These are phyloP conservation scores for Vitis amurensis DNA, from an alignment of 164 flowering plant species.

Conservation along the genomic window DNA sequence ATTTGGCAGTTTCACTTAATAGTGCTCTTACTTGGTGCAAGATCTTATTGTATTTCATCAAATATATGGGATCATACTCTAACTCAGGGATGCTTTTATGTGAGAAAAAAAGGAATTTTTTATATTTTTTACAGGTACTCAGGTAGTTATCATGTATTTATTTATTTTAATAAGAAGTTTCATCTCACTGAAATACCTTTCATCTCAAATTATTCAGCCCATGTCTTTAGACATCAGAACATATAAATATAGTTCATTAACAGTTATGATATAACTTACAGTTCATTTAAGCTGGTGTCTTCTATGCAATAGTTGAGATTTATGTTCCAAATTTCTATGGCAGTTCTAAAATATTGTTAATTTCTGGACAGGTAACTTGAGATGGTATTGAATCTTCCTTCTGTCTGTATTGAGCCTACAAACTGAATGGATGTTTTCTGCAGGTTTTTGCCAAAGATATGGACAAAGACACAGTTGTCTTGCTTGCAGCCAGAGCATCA, in stretches of 20 bases:
- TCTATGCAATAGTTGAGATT: neutral
- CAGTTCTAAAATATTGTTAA: neutral
- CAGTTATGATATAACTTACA: neutral
- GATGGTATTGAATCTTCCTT: neutral
- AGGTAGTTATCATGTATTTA: too few relatives aligned
- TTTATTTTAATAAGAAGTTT: too few relatives aligned
- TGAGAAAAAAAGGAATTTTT: neutral
- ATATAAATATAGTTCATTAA: neutral
- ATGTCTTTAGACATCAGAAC: neutral
- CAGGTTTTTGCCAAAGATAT: conserved; percentile 68
- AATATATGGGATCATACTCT: neutral
- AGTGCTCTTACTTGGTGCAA: neutral
- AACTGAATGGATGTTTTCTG: neutral
- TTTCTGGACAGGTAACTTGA: neutral
- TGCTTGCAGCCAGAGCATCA: conserved; percentile 85
- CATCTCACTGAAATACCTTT: neutral
- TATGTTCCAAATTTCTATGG: neutral
- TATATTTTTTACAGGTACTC: too few relatives aligned
- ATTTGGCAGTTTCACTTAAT: neutral
- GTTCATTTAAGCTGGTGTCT: neutral
- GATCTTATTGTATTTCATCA: neutral
- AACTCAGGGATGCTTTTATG: neutral
- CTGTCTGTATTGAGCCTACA: neutral
- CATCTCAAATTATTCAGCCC: neutral
- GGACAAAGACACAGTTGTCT: conserved; percentile 62